Evolutionary conservation across 306 rosid genomes (phyloP).

Genomic region (Lablab purpureus): DNA sequence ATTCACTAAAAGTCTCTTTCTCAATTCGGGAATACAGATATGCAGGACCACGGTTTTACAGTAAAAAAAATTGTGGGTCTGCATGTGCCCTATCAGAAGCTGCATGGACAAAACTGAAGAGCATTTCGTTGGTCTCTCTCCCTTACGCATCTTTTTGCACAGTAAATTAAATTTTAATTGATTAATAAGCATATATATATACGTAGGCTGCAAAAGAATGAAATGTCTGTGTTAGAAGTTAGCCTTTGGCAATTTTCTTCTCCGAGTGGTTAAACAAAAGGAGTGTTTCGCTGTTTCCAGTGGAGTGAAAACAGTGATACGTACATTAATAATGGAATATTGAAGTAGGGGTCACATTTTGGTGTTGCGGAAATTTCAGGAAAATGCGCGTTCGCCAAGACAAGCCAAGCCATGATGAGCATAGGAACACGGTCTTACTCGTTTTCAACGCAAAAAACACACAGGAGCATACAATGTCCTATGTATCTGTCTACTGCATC

Average conservation of each 20-base stretch:
- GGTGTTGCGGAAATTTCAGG: conserved; percentile 17
- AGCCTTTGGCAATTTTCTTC: conserved; percentile 26
- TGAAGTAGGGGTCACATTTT: conserved; percentile 40
- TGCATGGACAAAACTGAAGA: background rate
- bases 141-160: background rate
- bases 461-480: background rate
- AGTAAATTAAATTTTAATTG: background rate
- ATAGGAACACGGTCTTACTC: conserved; percentile 14
- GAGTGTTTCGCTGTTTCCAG: conserved; percentile 3
- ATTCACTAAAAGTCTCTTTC: no score
- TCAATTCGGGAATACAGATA: background rate
- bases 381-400: background rate
- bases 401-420: conserved; percentile 3
- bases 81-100: background rate
- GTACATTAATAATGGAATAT: conserved; percentile 30
- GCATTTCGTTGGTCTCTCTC: background rate
- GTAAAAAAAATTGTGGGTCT: background rate
- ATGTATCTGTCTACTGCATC: background rate
- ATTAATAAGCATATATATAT: background rate
- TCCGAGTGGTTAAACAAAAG: background rate
- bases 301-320: background rate
- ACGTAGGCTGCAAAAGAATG: conserved; percentile 1
- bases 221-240: background rate
- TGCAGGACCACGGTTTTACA: background rate
- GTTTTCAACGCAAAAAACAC: conserved; percentile 4